These are phyloP conservation scores for Strigomonas culicis DNA, from an alignment of 208 protist species.

Conservation along the genomic window DNA sequence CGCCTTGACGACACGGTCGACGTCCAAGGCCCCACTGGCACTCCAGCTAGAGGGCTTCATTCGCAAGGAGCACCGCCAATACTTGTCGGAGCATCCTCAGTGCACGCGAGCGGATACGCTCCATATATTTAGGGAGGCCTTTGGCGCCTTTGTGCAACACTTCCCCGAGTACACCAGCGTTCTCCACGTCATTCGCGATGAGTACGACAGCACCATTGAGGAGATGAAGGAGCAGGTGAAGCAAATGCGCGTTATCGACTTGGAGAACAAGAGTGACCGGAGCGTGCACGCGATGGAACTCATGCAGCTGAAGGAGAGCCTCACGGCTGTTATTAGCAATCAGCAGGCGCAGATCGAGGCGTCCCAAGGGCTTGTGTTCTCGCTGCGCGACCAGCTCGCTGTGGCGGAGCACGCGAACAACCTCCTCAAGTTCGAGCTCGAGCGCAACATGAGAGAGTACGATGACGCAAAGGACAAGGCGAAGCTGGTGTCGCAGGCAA, in stretches of 20 bases:
- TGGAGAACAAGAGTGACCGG: conserved; percentile 69
- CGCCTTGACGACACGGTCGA: not conserved
- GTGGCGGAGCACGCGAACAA: conserved; percentile 66
- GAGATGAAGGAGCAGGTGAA: conserved; percentile 52
- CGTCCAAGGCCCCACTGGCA: conserved; percentile 66
- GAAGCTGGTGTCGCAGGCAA: conserved; percentile 59
- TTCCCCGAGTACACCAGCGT: conserved; percentile 77
- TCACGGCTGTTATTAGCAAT: conserved; percentile 82
- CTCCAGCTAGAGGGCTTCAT: conserved; percentile 85
- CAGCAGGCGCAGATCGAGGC: conserved; percentile 76
- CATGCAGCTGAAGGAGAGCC: conserved; percentile 64
- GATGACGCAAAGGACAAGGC: conserved; percentile 55
- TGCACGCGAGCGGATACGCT: conserved; percentile 68
- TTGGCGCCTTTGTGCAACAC: conserved; percentile 74
- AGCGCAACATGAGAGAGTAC: conserved; percentile 39
- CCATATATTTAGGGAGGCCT: conserved; percentile 80
- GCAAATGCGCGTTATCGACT: conserved; percentile 44
- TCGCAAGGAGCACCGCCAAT: conserved; percentile 69
- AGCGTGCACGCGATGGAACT: conserved; percentile 77
- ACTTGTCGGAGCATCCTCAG: conserved; percentile 51
- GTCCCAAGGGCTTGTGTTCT: conserved; percentile 60
- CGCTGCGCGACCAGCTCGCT: conserved; percentile 69
- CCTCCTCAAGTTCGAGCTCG: conserved; percentile 44
- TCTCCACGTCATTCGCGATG: conserved; percentile 72
- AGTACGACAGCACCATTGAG: conserved; percentile 73